Base-by-base conservation (phyloP, 148 eudicot species). In the Spergularia bocconei region DNA sequence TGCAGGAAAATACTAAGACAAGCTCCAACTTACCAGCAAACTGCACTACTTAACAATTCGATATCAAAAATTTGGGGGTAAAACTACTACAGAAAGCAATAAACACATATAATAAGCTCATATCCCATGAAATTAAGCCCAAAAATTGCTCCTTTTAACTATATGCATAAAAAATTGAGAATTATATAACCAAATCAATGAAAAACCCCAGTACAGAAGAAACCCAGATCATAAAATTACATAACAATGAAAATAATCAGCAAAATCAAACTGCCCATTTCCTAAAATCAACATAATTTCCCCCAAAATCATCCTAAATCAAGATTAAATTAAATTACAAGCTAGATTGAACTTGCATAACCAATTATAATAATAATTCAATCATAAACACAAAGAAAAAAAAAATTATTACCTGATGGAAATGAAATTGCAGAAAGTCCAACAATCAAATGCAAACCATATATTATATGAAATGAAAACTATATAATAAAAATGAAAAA, bases 401-500 rank as follows among this genome's bases (percentile, higher is more conserved):
- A 6, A 3, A 29, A 29, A 29, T 2, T 29, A 0, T 17, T 62
- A 70, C 67, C 75, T 75, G 20, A 52, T 39, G 13, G 13, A 70
- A 66, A 62, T 55, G n/a, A 75, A 74, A 50, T 16, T 54, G 13
- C n/a, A 52, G 61, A 41, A 68, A 3, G 14, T 10, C 12, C 4
- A 20, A 50, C 11, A 69, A 79, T 69, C 50, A 54, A 74, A 39
- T 61, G 16, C 67, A 67, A 73, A 68, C 19, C 15, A 36, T 52
- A 6, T 11, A 20, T 29, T 29, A 29, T 29, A 29, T 29, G 36
- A 29, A 29, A 29, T 29, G 36, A 29, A 29, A 29, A 68, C 19
- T 15, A 36, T 52, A 6, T 11, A 20, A 70, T 38, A 33, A 51
- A 62, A 62, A 48, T 4, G 6, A 13, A 13, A 62, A 62, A 48